phyloP scores from a whole-genome alignment of 2,329 filamentous ascomycete species.

The Elsinoe perseae region DNA sequence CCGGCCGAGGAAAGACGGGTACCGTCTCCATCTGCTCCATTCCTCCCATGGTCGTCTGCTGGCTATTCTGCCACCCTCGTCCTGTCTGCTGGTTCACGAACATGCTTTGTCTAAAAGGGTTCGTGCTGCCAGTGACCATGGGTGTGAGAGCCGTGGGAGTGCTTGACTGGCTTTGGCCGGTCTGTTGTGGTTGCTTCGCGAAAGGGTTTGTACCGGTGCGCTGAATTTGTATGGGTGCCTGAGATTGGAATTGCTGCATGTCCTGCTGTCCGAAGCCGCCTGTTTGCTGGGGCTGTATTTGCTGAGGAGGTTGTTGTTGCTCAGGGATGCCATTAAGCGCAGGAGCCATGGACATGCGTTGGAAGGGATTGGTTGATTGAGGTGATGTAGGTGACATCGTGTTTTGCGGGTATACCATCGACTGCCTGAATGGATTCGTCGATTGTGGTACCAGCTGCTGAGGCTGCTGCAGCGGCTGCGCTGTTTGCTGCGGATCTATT shows the following conservation, averaged over 20 bases:
- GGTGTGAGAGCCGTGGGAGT: slow-evolving; percentile 50
- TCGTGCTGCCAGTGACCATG: slow-evolving; percentile 80
- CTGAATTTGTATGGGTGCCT: slow-evolving; percentile 45
- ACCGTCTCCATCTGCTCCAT: slow-evolving; percentile 72
- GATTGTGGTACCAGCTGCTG: slow-evolving; percentile 45
- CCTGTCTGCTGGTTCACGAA: slow-evolving; percentile 87
- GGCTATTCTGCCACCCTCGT: slow-evolving; percentile 71
- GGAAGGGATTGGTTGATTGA: slow-evolving; percentile 44
- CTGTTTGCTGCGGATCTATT: slow-evolving; percentile 22
- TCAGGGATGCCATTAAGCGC: slow-evolving; percentile 26
- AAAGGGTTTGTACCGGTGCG: slow-evolving; percentile 68
- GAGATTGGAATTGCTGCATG: slow-evolving; percentile 29
- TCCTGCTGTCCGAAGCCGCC: slow-evolving; percentile 20
- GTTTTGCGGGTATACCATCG: slow-evolving; percentile 53
- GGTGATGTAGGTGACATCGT: slow-evolving; percentile 23
- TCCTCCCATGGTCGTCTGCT: slow-evolving; percentile 70
- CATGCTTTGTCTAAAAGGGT: slow-evolving; percentile 85
- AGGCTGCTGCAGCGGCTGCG: slow-evolving; percentile 18
- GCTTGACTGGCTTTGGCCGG: slow-evolving; percentile 29
- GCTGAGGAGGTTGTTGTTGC: slow-evolving; percentile 18
- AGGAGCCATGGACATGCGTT: slow-evolving; percentile 23
- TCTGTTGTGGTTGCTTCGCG: slow-evolving; percentile 36
- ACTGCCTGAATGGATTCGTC: slow-evolving; percentile 92
- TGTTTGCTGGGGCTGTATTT: slow-evolving; percentile 6
- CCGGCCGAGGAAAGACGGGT: slow-evolving; percentile 78